phyloP scores from a whole-genome alignment of 176 grass and related monocot species.

The Poa annua region DNA sequence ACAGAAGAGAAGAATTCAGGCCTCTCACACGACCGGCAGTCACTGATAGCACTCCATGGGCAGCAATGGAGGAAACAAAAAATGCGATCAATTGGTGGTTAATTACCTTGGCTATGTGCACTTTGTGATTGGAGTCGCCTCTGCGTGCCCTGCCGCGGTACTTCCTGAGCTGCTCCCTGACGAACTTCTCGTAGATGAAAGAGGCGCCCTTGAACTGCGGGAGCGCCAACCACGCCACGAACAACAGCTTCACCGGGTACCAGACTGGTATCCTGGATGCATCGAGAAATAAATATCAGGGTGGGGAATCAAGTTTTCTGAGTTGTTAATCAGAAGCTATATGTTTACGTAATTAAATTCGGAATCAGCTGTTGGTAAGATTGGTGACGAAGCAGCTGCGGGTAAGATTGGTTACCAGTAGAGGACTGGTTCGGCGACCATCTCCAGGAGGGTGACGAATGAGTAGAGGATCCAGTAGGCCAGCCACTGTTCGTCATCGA shows the following conservation, averaged over 20 bases:
- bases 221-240: constrained; percentile 71
- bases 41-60: too few species aligned
- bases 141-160: constrained; percentile 36
- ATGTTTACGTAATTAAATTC: too few species aligned
- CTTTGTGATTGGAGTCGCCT: constrained; percentile 30
- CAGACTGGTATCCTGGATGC: constrained; percentile 62
- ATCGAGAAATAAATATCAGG: neutral
- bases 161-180: constrained; percentile 73
- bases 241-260: constrained; percentile 62
- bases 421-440: constrained; percentile 62
- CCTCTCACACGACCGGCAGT: neutral
- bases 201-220: constrained; percentile 89
- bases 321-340: neutral
- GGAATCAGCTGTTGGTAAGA: neutral
- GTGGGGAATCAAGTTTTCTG: neutral
- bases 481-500: constrained; percentile 79
- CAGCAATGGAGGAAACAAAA: neutral
- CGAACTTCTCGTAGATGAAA: constrained; percentile 83
- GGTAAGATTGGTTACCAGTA: constrained; percentile 36
- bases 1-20: neutral
- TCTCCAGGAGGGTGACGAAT: constrained; percentile 70
- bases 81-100: neutral
- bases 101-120: constrained; percentile 44
- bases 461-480: constrained; percentile 89
- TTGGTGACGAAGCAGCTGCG: too few species aligned